phyloP scores from a whole-genome alignment of 805 yeast genomes.

The Candida nemodendra region DNA sequence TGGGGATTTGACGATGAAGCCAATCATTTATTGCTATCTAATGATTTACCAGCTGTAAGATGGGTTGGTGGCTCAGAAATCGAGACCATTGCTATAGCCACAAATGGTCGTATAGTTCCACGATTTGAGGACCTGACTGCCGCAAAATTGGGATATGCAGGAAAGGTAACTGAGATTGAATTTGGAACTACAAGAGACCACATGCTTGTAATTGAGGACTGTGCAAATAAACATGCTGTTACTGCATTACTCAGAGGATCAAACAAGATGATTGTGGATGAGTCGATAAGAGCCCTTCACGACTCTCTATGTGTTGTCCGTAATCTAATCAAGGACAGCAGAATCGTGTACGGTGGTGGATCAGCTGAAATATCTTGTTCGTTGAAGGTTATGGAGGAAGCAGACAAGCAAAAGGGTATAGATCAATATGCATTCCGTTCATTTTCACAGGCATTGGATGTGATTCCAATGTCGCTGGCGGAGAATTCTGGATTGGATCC shows the following conservation, averaged over 20 bases:
- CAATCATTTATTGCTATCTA: slow-evolving; percentile 83
- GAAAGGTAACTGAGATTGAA: slow-evolving; percentile 79
- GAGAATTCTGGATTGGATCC: slow-evolving; percentile 96
- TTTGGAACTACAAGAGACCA: slow-evolving; percentile 97
- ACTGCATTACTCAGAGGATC: slow-evolving; percentile 94
- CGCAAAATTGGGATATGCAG: slow-evolving; percentile 86
- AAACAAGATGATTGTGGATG: slow-evolving; percentile 96
- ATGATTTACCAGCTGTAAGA: slow-evolving; percentile 91
- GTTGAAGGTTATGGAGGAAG: slow-evolving; percentile 84
- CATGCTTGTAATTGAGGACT: slow-evolving; percentile 91
- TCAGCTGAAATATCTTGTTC: slow-evolving; percentile 96
- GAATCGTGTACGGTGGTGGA: slow-evolving; percentile 99
- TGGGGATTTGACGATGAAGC: slow-evolving; percentile 99
- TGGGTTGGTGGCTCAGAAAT: slow-evolving; percentile 99
- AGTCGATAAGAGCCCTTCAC: slow-evolving; percentile 92
- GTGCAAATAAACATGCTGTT: slow-evolving; percentile 83
- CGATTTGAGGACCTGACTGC: slow-evolving; percentile 87
- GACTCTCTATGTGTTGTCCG: slow-evolving; percentile 97
- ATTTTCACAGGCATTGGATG: slow-evolving; percentile 86
- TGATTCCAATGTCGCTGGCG: slow-evolving; percentile 90
- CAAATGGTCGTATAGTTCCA: slow-evolving; percentile 96
- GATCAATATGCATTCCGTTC: slow-evolving; percentile 98
- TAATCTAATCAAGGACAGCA: slow-evolving; percentile 84
- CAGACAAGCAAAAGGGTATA: slow-evolving; percentile 90
- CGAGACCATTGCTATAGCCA: slow-evolving; percentile 94